Evolutionary conservation across 768 basidiomycete genomes (phyloP), one percentile per base, ranked within the genome.

Genomic region (Agaricus subrufescens): DNA sequence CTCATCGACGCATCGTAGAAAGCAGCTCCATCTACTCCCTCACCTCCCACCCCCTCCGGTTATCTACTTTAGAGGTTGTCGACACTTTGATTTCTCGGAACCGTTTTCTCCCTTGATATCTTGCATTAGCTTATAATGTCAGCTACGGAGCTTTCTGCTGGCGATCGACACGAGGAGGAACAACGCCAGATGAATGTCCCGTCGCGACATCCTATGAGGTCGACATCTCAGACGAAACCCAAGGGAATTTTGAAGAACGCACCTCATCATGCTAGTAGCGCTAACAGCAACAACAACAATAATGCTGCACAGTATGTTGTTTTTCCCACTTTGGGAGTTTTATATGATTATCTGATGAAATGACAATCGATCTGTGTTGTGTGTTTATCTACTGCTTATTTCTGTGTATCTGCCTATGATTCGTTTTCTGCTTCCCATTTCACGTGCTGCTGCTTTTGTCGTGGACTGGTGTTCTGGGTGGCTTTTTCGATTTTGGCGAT

Each of bases 181-280:
- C 62, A 71, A 56, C 78, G 83, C 64, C 78, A 69, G 27, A 67
- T 72, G 8, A 71, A 73, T 52, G 72, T 75, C 31, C 77, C 78
- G 1, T 34, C 34, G 11, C 34, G 34, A 34, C 81, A 80, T 30
- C 80, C 77, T 56, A 50, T 55, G 11, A 84, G 87, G 55, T 87
- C 86, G 15, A 78, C 75, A 30, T 86, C 86, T 4, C 75, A 82
- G 23, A 80, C 83, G 0, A 89, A 88, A 71, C 91, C 89, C 42
- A 94, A 91, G 71, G 91, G 91, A 34, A 94, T 94, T 63, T 72
- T 94, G 65, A 94, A 94, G 87, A 93, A 92, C 69, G 83, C 85
- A 3, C 79, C 82, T 15, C 80, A 74, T 43, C 65, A 65, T 15
- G 48, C 30, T 7, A 19, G n/a, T 6, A 74, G 77, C 45, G 48